Evolutionary conservation across 805 yeast species (phyloP), one percentile per base, ranked within the genome.

Genomic region (Gaillardinia entomophila): DNA sequence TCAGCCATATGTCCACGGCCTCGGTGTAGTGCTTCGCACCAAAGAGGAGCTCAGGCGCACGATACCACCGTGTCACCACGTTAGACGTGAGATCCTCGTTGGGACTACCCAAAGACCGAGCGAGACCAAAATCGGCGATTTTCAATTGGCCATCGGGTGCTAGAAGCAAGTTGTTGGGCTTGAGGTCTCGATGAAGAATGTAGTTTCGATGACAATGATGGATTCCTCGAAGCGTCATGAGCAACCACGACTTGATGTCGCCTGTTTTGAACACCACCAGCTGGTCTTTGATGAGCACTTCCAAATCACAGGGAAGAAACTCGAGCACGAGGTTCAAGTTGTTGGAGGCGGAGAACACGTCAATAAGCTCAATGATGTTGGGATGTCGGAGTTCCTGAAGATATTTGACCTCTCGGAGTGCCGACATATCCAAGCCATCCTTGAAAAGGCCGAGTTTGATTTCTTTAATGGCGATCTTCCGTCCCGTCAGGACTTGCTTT

Each of bases 341-440:
- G 31, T 70, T 66, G 24, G 75, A 65, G 0, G 78, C 66, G 16
- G 87, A 77, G 56, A 82, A 90, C 6, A 92, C 96, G 53, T 92
- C 97, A 3, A 87, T 68, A 32, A 92, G 67, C 51, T 86, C 95
- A 40, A 92, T 90, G 14, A 92, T 83, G 51, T 89, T 89, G 14
- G 62, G 68, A 53, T 85, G 72, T 30, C 73, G 71, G 34, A 89
- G 55, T 46, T 89, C 97, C 49, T 85, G 95, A 14, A 88, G 61
- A 48, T 83, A 87, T 49, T 88, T 89, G 41, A 88, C 87, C 54
- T 89, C 97, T 43, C 97, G 57, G n/a, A 88, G 75, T 24, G 98
- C 98, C 16, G 95, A 83, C 96, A 92, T 90, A 60, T 92, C 98
- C 32, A 92, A 62, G 0, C 99, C 99, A 61, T 92, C 97, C 55